phyloP scores from a whole-genome alignment of 257 asterid genomes.

The Leptodermis oblonga region DNA sequence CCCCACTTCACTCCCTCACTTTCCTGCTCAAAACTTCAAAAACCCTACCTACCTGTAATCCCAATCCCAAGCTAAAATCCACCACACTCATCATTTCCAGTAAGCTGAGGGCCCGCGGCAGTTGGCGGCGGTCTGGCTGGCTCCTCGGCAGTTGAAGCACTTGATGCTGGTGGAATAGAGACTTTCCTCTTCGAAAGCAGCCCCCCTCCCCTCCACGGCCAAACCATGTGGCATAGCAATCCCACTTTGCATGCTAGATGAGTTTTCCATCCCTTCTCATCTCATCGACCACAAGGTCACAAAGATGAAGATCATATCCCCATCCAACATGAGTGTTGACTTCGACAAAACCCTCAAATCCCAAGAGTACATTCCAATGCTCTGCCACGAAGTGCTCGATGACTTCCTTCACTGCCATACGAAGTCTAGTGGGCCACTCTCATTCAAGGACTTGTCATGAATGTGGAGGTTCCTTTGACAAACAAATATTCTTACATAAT shows the following conservation, averaged over 20 bases:
- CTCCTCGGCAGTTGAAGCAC: slow-evolving; percentile 80
- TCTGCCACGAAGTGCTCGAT: slow-evolving; percentile 85
- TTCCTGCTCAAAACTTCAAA: slow-evolving; percentile 26
- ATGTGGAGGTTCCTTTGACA: slow-evolving; percentile 41
- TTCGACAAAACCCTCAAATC: slow-evolving; percentile 64
- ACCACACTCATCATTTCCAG: slow-evolving; percentile 23
- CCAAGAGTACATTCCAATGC: slow-evolving; percentile 75
- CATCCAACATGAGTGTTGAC: slow-evolving; percentile 71
- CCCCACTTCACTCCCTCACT: slow-evolving; percentile 33
- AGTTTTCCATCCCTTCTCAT: slow-evolving; percentile 58
- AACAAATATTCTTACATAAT: slow-evolving; percentile 44
- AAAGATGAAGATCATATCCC: slow-evolving; percentile 68
- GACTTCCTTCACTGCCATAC: slow-evolving; percentile 71
- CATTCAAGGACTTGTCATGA: slow-evolving; percentile 57
- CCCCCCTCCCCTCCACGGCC: slow-evolving; percentile 60
- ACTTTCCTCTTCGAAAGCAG: slow-evolving; percentile 81
- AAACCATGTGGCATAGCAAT: slow-evolving; percentile 93
- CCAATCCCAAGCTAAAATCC: slow-evolving; percentile 20
- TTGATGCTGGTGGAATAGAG: slow-evolving; percentile 72
- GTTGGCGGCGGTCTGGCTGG: slow-evolving; percentile 93
- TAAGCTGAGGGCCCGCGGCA: slow-evolving; percentile 68
- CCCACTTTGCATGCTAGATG: slow-evolving; percentile 85
- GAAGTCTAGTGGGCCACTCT: slow-evolving; percentile 52
- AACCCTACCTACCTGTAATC: slow-evolving; percentile 17
- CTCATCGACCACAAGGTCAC: slow-evolving; percentile 76